phyloP scores from a whole-genome alignment of 106 monocot genomes.

The Narthecium ossifragum region DNA sequence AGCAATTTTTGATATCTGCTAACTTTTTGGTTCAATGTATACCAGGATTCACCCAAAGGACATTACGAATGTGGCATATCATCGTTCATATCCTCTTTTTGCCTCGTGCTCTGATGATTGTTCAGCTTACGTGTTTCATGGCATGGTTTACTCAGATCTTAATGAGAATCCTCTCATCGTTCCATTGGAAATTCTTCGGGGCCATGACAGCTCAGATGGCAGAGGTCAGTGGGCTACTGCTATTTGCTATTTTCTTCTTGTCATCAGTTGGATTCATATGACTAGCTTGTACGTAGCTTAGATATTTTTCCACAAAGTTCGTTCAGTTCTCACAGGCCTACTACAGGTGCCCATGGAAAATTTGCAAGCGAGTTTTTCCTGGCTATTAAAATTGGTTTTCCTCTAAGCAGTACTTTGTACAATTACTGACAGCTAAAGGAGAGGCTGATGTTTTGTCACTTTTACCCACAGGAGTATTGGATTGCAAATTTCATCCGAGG shows the following conservation, averaged over 20 bases:
- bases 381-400: no score
- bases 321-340: no score
- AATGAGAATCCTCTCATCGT: constrained; percentile 95
- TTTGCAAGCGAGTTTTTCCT: no score
- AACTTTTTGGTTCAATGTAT: not conserved
- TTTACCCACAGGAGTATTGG: constrained; percentile 67
- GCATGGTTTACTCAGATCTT: constrained; percentile 95
- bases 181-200: constrained; percentile 92
- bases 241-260: not conserved
- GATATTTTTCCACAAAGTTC: no score
- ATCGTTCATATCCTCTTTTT: constrained; percentile 88
- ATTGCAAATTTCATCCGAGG: constrained; percentile 90
- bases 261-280: not conserved
- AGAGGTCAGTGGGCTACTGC: constrained; percentile 37
- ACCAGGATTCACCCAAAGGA: constrained; percentile 80
- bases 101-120: constrained; percentile 87
- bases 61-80: constrained; percentile 86
- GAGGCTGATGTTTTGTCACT: no score
- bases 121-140: constrained; percentile 89
- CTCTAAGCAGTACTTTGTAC: no score
- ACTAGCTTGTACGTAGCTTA: no score
- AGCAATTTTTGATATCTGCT: not conserved
- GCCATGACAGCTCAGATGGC: constrained; percentile 43
- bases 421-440: no score
- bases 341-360: no score